These are phyloP conservation scores for Orychophragmus violaceus DNA, from an alignment of 345 rosid species.

Conservation along the genomic window DNA sequence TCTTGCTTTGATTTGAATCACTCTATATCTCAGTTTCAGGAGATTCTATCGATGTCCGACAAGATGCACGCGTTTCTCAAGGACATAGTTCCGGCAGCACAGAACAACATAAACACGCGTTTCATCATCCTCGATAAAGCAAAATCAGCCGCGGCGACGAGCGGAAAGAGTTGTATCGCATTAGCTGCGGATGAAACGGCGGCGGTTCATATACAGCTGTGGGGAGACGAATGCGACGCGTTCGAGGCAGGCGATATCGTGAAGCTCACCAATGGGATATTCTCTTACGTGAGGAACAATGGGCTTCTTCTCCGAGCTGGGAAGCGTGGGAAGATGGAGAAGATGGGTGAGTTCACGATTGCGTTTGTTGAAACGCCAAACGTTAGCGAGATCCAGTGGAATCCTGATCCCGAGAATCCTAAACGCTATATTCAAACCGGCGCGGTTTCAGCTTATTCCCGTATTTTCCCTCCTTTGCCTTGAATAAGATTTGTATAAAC, in stretches of 20 bases:
- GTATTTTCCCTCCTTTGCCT: conserved; percentile 45
- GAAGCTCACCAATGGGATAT: conserved; percentile 48
- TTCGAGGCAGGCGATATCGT: conserved; percentile 59
- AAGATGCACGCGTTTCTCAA: conserved; percentile 31
- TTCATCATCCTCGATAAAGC: conserved; percentile 60
- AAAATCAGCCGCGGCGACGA: conserved; percentile 15
- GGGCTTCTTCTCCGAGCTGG: conserved; percentile 54
- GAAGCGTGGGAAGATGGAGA: conserved; percentile 50
- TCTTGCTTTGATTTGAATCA: neutral
- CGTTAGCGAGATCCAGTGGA: conserved; percentile 66
- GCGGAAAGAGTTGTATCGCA: conserved; percentile 48
- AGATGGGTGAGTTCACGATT: conserved; percentile 60
- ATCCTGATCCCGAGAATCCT: conserved; percentile 41
- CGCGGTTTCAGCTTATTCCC: conserved; percentile 49
- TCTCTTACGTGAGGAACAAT: conserved; percentile 51
- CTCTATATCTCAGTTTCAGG: neutral
- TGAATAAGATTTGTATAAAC: neutral
- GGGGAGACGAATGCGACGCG: conserved; percentile 68
- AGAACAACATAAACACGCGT: conserved; percentile 56
- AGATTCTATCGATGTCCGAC: neutral
- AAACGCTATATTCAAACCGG: conserved; percentile 42
- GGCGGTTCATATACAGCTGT: conserved; percentile 61
- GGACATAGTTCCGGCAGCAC: conserved; percentile 60
- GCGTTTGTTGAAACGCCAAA: conserved; percentile 67
- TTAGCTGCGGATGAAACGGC: conserved; percentile 70